Conservation (phyloP, 1,284 basidiomycete genomes). For the Pseudozyma tsukubaensis region DNA sequence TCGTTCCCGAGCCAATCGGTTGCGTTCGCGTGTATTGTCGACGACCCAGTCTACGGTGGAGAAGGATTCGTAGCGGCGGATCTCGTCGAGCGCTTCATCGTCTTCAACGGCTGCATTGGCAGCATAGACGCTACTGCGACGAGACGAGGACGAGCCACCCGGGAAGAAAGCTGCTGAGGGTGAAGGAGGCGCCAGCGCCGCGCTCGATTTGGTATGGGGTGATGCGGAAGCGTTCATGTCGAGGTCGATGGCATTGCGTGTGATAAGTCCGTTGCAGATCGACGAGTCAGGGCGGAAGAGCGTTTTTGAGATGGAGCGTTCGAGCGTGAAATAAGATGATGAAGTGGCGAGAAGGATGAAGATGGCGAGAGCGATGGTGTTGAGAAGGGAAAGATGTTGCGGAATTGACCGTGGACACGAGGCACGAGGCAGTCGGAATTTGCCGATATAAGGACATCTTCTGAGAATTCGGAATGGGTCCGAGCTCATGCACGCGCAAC, state of each 20-base stretch:
- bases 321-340: background rate
- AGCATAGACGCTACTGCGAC: conserved; percentile 14
- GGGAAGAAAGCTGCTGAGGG: conserved; percentile 29
- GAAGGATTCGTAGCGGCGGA: conserved; percentile 59
- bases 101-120: conserved; percentile 37
- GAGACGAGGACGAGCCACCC: conserved; percentile 18
- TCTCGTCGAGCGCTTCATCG: conserved; percentile 62
- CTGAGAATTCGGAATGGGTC: background rate
- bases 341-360: background rate
- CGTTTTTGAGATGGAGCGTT: background rate
- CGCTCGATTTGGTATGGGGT: conserved; percentile 23
- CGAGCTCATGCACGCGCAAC: conserved; percentile 7
- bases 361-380: background rate
- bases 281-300: background rate
- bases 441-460: conserved; percentile 4
- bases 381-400: background rate
- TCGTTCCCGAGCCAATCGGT: conserved; percentile 55
- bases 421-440: background rate
- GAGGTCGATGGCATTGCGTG: conserved; percentile 28
- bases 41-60: conserved; percentile 68
- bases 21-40: conserved; percentile 64
- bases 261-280: background rate
- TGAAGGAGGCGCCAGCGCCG: conserved; percentile 16
- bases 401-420: background rate
- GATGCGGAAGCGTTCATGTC: conserved; percentile 26